Evolutionary conservation across 352 stramenopile genomes (phyloP).

Genomic region (Globisporangium rhizosaccharum): DNA sequence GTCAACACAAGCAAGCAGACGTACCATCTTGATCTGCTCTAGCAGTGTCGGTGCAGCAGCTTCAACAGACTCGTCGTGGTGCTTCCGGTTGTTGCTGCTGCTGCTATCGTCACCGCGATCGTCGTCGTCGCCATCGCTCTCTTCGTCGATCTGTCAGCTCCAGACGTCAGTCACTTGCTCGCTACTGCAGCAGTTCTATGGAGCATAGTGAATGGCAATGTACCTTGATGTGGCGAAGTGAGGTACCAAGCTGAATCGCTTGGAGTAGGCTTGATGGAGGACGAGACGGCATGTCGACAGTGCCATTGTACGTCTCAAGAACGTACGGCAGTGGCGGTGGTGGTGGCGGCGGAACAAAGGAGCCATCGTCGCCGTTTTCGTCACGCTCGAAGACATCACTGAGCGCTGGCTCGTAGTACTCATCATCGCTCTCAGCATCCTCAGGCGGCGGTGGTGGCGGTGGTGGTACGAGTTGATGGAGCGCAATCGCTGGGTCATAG

Average conservation of each 20-base stretch:
- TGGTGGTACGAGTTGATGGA: slow-evolving; percentile 10
- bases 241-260: slow-evolving; percentile 30
- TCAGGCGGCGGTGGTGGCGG: slow-evolving; percentile 20
- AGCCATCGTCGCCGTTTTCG: background rate
- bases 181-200: background rate
- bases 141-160: background rate
- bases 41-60: slow-evolving; percentile 20
- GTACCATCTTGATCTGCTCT: slow-evolving; percentile 44
- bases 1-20: background rate
- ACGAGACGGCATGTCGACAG: background rate
- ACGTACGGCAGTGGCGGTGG: slow-evolving; percentile 7
- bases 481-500: slow-evolving; percentile 27
- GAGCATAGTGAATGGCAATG: background rate
- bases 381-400: slow-evolving; percentile 8
- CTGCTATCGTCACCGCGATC: no score
- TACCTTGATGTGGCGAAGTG: slow-evolving; percentile 20
- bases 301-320: background rate
- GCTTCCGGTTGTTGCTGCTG: no score
- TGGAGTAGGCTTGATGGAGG: slow-evolving; percentile 12
- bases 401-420: slow-evolving; percentile 15
- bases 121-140: background rate
- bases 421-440: background rate
- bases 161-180: background rate
- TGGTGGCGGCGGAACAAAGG: slow-evolving; percentile 2
- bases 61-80: no score